Base-by-base conservation (phyloP, 306 rosid species). In the Coriaria nepalensis region DNA sequence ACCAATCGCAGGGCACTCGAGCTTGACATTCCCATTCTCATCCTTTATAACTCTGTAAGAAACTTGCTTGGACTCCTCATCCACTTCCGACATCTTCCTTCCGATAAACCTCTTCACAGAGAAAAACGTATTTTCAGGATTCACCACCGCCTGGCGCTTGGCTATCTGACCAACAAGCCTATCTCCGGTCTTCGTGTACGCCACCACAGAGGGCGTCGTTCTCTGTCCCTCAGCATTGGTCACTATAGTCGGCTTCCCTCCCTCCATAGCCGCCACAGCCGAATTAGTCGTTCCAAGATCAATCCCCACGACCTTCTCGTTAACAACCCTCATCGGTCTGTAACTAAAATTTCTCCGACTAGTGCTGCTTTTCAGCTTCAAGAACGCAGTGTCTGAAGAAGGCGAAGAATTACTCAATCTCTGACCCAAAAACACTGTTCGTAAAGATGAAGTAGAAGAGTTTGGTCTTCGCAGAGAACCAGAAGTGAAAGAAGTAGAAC, bases 131-230 rank as follows among this genome's bases (percentile, higher is more conserved):
- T 86, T 86, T 70, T 78, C 87, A 0, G 95, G 95, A 59, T 86
- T 86, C 4, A 81, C 87, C 0, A 86, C 95, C 0, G 95, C 95
- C 70, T 86, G 95, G 1, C 95, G 78, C 72, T 86, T 86, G 2
- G 95, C 95, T 45, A 86, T 86, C 70, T 86, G 93, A 9, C 95
- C 95, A 0, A 86, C 95, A 2, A 86, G 73, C 62, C 95, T 73
- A 33, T 86, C 95, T 11, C 93, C 95, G 58, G 12, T 78, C 75
- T 81, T 86, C 0, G 95, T 81, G 55, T 86, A 86, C 0, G 95
- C 95, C n/a, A 86, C 95, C n/a, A 86, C 95, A 0, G 95, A 86
- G 0, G 95, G 95, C 3, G 93, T 86, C 8, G 93, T 86, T 43
- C 95, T 53, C 71, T 86, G 95, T 0, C 95, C 95, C 71, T 86